Conservation (phyloP, 2,329 filamentous ascomycete species). For the Bipolaris victoriae region DNA sequence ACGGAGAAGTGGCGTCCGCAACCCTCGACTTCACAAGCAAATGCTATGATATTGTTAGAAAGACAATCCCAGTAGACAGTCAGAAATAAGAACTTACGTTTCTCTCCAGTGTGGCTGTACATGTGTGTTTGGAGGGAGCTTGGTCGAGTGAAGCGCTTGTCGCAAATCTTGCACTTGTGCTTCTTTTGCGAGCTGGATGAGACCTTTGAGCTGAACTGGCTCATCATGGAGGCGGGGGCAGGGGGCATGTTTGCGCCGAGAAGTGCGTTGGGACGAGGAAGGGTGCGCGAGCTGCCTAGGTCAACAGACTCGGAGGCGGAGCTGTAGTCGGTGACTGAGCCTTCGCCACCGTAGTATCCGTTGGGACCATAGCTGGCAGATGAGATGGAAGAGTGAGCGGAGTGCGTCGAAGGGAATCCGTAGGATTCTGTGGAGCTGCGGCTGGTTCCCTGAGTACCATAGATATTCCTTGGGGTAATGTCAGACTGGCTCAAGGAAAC, state of each 20-base stretch:
- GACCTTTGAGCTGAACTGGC: slow-evolving; percentile 95
- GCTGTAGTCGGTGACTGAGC: slow-evolving; percentile 90
- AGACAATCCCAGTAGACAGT: neutral
- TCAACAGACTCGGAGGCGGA: slow-evolving; percentile 87
- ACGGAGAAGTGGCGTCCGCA: slow-evolving; percentile 97
- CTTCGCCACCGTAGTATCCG: slow-evolving; percentile 82
- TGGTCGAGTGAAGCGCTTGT: slow-evolving; percentile 94
- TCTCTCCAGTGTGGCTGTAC: slow-evolving; percentile 98
- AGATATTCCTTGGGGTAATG: slow-evolving; percentile 78
- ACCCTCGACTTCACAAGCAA: slow-evolving; percentile 90
- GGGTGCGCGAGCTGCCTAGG: slow-evolving; percentile 77
- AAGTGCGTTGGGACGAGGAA: slow-evolving; percentile 76
- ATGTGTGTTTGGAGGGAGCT: slow-evolving; percentile 96
- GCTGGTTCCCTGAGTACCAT: slow-evolving; percentile 68
- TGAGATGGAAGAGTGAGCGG: slow-evolving; percentile 88
- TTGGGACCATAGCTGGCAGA: slow-evolving; percentile 77
- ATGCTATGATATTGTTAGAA: slow-evolving; percentile 65
- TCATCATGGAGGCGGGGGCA: slow-evolving; percentile 96
- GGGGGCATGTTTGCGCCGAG: slow-evolving; percentile 70
- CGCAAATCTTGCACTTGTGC: slow-evolving; percentile 99
- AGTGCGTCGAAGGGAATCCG: slow-evolving; percentile 85
- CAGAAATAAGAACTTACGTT: slow-evolving; percentile 72
- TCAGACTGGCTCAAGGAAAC: slow-evolving; percentile 89
- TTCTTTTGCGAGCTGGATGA: slow-evolving; percentile 97
- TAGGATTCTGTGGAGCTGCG: slow-evolving; percentile 84